phyloP scores from a whole-genome alignment of 495 filamentous ascomycete species.

The Parmelia sp. region DNA sequence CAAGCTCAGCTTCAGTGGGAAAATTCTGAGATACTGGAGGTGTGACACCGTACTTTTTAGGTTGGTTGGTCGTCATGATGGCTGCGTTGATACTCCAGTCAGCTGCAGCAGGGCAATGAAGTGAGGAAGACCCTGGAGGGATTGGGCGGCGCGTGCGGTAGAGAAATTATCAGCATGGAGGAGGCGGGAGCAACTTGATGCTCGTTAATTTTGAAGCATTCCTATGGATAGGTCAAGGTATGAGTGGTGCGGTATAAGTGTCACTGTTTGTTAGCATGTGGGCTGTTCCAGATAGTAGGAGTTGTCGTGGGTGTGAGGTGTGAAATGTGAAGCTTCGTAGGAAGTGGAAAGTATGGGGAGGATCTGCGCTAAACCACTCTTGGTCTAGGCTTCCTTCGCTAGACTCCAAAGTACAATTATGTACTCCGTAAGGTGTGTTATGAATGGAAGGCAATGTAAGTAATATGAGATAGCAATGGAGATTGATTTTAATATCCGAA shows the following conservation, averaged over 20 bases:
- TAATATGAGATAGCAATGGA: too few relatives aligned
- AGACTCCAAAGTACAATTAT: too few relatives aligned
- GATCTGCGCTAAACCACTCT: not conserved
- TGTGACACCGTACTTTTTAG: slow-evolving; percentile 71
- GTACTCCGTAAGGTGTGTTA: too few relatives aligned
- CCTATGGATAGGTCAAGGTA: not conserved
- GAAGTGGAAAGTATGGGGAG: not conserved
- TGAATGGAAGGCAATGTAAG: too few relatives aligned
- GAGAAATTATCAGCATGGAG: slow-evolving; percentile 4
- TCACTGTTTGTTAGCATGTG: not conserved
- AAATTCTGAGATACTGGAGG: slow-evolving; percentile 70
- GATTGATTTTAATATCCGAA: too few relatives aligned
- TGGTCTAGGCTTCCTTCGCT: not conserved
- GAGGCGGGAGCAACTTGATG: not conserved
- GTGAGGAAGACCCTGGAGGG: not conserved
- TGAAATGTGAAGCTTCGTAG: too few relatives aligned
- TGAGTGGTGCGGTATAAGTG: too few relatives aligned
- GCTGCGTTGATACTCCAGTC: not conserved
- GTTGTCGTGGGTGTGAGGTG: too few relatives aligned
- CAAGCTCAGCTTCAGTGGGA: slow-evolving; percentile 68
- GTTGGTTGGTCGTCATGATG: slow-evolving; percentile 39
- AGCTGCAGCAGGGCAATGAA: not conserved
- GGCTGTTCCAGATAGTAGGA: too few relatives aligned
- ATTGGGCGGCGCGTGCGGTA: not conserved
- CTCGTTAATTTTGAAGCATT: not conserved